Conservation (phyloP, 495 filamentous ascomycete species). For the Hypoxylon rickii region DNA sequence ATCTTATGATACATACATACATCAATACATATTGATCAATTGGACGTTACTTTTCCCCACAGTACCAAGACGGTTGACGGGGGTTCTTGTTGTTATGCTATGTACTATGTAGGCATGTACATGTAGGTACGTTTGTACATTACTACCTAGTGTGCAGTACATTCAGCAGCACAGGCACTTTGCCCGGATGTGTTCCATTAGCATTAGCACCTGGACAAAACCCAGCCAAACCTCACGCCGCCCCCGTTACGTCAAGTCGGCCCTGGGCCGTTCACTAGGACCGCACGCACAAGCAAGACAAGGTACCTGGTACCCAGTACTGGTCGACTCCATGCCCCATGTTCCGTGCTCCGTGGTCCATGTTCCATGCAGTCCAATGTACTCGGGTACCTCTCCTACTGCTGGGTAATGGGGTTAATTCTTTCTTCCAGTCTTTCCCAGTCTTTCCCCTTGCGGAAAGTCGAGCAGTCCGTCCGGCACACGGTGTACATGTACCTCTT, state of each 20-base stretch:
- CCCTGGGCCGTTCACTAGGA: background rate
- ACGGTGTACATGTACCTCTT: constrained; percentile 11
- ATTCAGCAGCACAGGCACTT: too few relatives aligned
- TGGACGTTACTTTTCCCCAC: background rate
- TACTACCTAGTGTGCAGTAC: too few relatives aligned
- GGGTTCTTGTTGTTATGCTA: too few relatives aligned
- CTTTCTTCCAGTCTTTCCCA: background rate
- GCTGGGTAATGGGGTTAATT: too few relatives aligned
- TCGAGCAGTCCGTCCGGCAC: constrained; percentile 23
- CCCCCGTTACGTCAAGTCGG: constrained; percentile 8
- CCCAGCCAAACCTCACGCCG: constrained; percentile 9
- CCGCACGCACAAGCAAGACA: background rate
- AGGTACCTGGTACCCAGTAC: background rate
- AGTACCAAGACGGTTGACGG: too few relatives aligned
- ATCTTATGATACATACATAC: background rate
- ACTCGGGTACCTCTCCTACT: too few relatives aligned
- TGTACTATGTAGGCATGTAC: background rate
- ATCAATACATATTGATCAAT: background rate
- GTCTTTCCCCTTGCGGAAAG: constrained; percentile 32
- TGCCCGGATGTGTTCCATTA: constrained; percentile 8
- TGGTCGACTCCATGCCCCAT: background rate
- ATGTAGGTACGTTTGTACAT: constrained; percentile 23
- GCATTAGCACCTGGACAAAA: constrained; percentile 12
- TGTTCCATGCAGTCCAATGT: too few relatives aligned
- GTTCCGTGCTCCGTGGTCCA: too few relatives aligned